phyloP scores from a whole-genome alignment of 768 basidiomycete genomes.

The Tubosaeta sp. region DNA sequence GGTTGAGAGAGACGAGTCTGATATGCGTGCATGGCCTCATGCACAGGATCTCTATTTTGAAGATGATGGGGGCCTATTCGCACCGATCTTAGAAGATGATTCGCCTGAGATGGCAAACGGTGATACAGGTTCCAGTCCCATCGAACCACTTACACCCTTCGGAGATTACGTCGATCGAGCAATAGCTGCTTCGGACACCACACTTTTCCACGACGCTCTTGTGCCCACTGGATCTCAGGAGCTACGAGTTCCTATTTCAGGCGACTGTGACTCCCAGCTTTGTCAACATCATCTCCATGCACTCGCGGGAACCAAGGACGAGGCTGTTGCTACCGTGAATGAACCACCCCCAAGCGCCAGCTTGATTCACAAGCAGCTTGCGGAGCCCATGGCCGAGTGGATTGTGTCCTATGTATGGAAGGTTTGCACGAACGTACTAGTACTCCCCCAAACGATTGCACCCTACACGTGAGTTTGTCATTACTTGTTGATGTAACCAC shows the following conservation, averaged over 20 bases:
- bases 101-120: constrained; percentile 52
- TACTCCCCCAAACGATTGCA: constrained; percentile 51
- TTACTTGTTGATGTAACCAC: not conserved
- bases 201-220: constrained; percentile 22
- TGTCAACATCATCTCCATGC: constrained; percentile 16
- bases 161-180: constrained; percentile 72
- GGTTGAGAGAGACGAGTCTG: constrained; percentile 1
- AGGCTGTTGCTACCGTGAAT: constrained; percentile 40
- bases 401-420: constrained; percentile 78
- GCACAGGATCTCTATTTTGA: constrained; percentile 17
- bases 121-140: constrained; percentile 60
- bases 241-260: constrained; percentile 19
- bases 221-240: constrained; percentile 15
- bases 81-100: constrained; percentile 61
- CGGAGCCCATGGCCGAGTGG: constrained; percentile 78
- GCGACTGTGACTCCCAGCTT: constrained; percentile 25
- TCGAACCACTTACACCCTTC: constrained; percentile 74
- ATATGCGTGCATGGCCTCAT: constrained; percentile 16
- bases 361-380: constrained; percentile 61
- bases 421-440: constrained; percentile 68
- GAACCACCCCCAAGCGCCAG: constrained; percentile 34
- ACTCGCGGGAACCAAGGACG: constrained; percentile 14
- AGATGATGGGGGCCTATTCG: constrained; percentile 40
- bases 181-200: constrained; percentile 42
- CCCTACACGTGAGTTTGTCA: constrained; percentile 48